Evolutionary conservation across 768 basidiomycete genomes (phyloP).

Genomic region (Hericium coralloides): DNA sequence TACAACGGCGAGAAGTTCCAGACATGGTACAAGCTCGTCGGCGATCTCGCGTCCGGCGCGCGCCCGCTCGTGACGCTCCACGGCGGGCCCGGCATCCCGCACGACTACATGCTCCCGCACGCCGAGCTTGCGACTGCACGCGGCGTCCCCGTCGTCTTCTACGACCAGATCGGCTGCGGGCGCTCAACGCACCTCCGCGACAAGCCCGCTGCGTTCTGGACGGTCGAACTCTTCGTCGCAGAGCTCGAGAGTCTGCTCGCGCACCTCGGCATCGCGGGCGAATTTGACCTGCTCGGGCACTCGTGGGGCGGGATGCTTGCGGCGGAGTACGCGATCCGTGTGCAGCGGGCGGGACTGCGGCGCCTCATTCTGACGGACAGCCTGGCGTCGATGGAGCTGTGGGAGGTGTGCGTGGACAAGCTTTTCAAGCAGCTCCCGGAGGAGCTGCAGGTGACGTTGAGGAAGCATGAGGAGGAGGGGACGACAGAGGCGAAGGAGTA

Average conservation of each 20-base stretch:
- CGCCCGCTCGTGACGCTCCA: slow-evolving; percentile 43
- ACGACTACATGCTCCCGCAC: slow-evolving; percentile 31
- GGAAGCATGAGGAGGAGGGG: slow-evolving; percentile 36
- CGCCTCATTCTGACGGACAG: slow-evolving; percentile 37
- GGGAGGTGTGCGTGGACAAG: slow-evolving; percentile 24
- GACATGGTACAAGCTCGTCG: slow-evolving; percentile 41
- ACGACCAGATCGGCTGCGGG: slow-evolving; percentile 47
- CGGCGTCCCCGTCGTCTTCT: slow-evolving; percentile 40
- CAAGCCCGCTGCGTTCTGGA: slow-evolving; percentile 33
- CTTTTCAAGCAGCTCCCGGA: slow-evolving; percentile 31
- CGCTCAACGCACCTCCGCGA: slow-evolving; percentile 37
- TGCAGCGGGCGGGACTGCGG: slow-evolving; percentile 36
- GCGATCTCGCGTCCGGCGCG: slow-evolving; percentile 29
- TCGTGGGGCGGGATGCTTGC: slow-evolving; percentile 53
- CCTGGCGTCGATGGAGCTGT: slow-evolving; percentile 37
- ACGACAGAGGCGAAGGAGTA: slow-evolving; percentile 38
- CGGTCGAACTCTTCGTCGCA: slow-evolving; percentile 39
- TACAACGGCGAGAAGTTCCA: slow-evolving; percentile 16
- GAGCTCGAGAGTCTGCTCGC: slow-evolving; percentile 42
- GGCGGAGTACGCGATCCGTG: slow-evolving; percentile 28
- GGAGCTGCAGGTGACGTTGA: slow-evolving; percentile 30
- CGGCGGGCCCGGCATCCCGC: slow-evolving; percentile 43
- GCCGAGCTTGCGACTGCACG: slow-evolving; percentile 28
- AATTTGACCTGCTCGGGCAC: slow-evolving; percentile 42
- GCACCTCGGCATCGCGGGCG: slow-evolving; percentile 29